Percentiles rank a stretch among this genome's conserved stretches.
phyloP scores from a whole-genome alignment of 2,329 filamentous ascomycete genomes.

The Monilinia polystroma region DNA sequence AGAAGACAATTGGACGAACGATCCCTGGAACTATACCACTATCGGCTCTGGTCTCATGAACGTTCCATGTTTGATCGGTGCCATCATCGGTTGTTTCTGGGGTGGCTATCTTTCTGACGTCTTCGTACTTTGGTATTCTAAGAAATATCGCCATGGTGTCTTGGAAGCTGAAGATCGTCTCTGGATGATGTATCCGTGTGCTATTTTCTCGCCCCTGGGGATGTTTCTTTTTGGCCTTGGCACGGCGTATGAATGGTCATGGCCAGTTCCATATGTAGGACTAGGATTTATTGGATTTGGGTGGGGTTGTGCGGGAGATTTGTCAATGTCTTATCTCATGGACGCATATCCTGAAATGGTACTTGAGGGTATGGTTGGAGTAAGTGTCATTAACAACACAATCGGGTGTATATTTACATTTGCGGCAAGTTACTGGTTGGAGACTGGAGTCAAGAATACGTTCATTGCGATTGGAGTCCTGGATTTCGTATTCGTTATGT shows the following conservation, averaged over 20 bases:
- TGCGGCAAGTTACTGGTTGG: conserved; percentile 50
- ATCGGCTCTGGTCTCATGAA: conserved; percentile 58
- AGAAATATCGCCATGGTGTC: conserved; percentile 37
- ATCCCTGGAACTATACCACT: conserved; percentile 56
- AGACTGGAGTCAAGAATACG: conserved; percentile 47
- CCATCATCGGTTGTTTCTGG: conserved; percentile 55
- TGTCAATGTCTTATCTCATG: conserved; percentile 55
- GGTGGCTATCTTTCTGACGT: conserved; percentile 57
- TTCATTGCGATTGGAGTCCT: conserved; percentile 54
- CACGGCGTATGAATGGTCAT: conserved; percentile 48
- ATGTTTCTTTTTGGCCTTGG: conserved; percentile 46
- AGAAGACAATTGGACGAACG: conserved; percentile 54
- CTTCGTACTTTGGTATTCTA: conserved; percentile 50
- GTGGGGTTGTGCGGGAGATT: conserved; percentile 57
- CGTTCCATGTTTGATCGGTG: conserved; percentile 54
- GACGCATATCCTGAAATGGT: conserved; percentile 58
- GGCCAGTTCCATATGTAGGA: conserved; percentile 55
- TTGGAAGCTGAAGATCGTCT: conserved; percentile 45
- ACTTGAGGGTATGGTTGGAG: conserved; percentile 58
- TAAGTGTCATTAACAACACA: conserved; percentile 57
- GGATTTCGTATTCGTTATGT: conserved; percentile 51
- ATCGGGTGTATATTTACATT: conserved; percentile 56
- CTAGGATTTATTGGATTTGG: conserved; percentile 59
- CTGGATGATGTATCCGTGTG: conserved; percentile 40
- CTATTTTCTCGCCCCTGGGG: conserved; percentile 41